Percentiles rank a stretch among this genome's conserved stretches.
Conservation (phyloP, 345 rosid genomes). For the Alliaria petiolata region DNA sequence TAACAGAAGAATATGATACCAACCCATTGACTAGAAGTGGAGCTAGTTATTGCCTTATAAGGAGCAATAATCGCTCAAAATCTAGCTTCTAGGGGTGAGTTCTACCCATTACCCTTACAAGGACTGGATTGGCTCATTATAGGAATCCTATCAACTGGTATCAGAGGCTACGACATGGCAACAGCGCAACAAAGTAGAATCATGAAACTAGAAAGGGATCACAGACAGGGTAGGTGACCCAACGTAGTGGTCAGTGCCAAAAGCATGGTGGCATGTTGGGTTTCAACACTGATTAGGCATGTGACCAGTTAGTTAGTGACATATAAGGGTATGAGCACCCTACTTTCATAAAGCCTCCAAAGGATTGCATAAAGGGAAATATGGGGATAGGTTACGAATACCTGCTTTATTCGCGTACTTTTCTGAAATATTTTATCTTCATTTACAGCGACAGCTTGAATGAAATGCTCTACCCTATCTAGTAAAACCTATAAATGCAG, state of each 20-base stretch:
- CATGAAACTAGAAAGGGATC: not conserved
- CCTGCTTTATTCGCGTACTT: conserved; percentile 91
- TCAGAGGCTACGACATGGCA: not conserved
- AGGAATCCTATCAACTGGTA: not conserved
- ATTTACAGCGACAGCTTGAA: conserved; percentile 73
- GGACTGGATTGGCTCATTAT: not conserved
- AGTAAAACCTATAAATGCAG: conserved; percentile 52
- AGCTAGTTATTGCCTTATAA: not conserved
- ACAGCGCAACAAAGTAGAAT: not conserved
- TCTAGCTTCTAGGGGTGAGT: not conserved
- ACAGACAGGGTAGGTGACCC: not conserved
- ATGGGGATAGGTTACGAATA: conserved; percentile 2
- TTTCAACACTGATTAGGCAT: not conserved
- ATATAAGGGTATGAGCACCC: not conserved
- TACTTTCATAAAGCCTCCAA: not conserved
- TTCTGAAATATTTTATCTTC: conserved; percentile 98
- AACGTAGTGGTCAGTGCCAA: not conserved
- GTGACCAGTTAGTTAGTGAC: not conserved
- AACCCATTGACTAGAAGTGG: not conserved
- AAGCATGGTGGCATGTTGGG: not conserved
- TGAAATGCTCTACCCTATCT: conserved; percentile 83
- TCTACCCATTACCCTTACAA: not conserved
- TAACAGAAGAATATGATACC: not conserved
- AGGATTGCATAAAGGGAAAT: not conserved
- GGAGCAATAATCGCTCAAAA: conserved; percentile 5